These are phyloP conservation scores for Sclerotinia sclerotiorum DNA, from an alignment of 2,329 filamentous ascomycete genomes.

Conservation along the genomic window DNA sequence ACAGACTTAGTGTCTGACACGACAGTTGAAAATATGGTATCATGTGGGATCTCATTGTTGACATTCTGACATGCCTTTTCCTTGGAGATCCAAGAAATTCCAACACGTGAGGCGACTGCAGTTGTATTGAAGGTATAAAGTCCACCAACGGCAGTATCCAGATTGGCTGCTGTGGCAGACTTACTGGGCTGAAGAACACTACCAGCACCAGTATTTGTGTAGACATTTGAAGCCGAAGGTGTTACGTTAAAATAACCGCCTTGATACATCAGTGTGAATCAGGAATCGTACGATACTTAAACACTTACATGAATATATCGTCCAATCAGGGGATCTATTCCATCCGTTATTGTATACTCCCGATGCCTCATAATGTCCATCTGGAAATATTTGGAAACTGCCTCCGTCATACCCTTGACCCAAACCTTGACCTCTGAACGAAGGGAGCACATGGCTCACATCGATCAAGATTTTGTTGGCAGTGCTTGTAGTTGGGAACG, in stretches of 20 bases:
- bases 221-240: constrained; percentile 30
- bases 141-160: constrained; percentile 17
- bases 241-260: constrained; percentile 35
- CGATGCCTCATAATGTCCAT: constrained; percentile 26
- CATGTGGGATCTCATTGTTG: constrained; percentile 46
- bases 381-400: constrained; percentile 50
- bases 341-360: constrained; percentile 55
- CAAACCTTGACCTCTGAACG: constrained; percentile 58
- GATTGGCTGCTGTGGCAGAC: constrained; percentile 2
- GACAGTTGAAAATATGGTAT: constrained; percentile 45
- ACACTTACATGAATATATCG: constrained; percentile 59
- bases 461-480: constrained; percentile 33
- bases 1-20: constrained; percentile 29
- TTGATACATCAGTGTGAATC: constrained; percentile 21
- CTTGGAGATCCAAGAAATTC: constrained; percentile 50
- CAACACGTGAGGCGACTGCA: constrained; percentile 50
- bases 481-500: constrained; percentile 47
- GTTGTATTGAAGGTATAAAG: constrained; percentile 46
- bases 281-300: constrained; percentile 24
- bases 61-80: constrained; percentile 50
- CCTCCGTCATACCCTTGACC: constrained; percentile 65
- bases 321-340: constrained; percentile 63
- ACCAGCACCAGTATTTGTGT: constrained; percentile 37
- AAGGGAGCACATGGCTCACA: constrained; percentile 56
- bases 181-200: constrained; percentile 30